Base-by-base conservation (phyloP, 2,329 filamentous ascomycete genomes). In the Aureobasidium namibiae region DNA sequence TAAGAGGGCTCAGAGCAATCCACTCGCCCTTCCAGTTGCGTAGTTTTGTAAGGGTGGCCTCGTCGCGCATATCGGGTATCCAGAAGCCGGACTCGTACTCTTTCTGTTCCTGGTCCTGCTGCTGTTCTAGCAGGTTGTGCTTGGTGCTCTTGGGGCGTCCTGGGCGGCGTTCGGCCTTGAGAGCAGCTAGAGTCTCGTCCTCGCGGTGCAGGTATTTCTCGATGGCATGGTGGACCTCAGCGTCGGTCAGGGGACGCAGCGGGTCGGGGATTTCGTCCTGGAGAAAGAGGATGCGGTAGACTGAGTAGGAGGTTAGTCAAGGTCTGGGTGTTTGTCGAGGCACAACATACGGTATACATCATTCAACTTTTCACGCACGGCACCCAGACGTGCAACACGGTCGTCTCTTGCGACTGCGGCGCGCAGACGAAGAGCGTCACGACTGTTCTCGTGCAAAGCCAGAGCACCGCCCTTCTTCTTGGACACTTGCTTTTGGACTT, bases 71-170 rank as follows among this genome's bases (percentile, higher is more conserved):
- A 69, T 96, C 89, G 0, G 92, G 92, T 41, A 95, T 73, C 90
- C 89, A 88, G 68, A 96, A 95, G 0, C 94, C 94, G 56, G 85
- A 84, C 63, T 86, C 82, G 65, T 89, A 89, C 76, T 99, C 94
- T 65, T 87, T 87, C 68, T 87, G 80, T 63, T 96, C 87, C 1
- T 76, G 76, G 14, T 82, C 80, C 58, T 89, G 85, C 64, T 85
- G 87, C 67, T 89, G 80, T 70, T 84, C 86, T 39, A 97, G 76
- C 21, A 89, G 76, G 65, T 92, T 89, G 71, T 96, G 90, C 61
- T 83, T 86, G 23, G 85, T 84, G 68, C 81, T 89, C 18, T 90
- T 80, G 9, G 92, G 91, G 56, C 92, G 82, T 16, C 92, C 92
- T 24, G 90, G 79, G 45, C 92, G 84, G 10, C 90, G 84, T 29